These are phyloP conservation scores for Cladophialophora exuberans DNA, from an alignment of 2,329 filamentous ascomycete genomes.

Conservation along the genomic window DNA sequence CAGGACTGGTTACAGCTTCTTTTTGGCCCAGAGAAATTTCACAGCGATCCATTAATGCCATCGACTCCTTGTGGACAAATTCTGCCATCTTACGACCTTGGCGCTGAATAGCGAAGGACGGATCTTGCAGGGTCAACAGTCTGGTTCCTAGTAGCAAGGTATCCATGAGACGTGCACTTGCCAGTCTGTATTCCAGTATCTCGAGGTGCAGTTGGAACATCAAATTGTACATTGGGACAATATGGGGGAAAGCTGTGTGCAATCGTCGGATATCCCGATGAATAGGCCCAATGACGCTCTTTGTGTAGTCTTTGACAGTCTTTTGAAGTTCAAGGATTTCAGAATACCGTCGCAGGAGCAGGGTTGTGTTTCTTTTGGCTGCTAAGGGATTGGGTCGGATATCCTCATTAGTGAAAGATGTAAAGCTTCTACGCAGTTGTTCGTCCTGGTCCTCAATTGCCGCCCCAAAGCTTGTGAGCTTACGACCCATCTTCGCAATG, in stretches of 20 bases:
- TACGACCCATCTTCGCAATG: slow-evolving; percentile 30
- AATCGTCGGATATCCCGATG: slow-evolving; percentile 25
- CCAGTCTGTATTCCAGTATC: slow-evolving; percentile 31
- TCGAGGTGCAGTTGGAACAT: slow-evolving; percentile 34
- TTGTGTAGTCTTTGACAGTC: slow-evolving; percentile 27
- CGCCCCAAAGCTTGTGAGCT: slow-evolving; percentile 27
- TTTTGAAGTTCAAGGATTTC: slow-evolving; percentile 30
- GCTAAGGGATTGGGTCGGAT: slow-evolving; percentile 35
- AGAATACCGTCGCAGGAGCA: slow-evolving; percentile 31
- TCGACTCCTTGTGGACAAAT: slow-evolving; percentile 26
- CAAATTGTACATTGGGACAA: slow-evolving; percentile 31
- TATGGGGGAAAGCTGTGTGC: slow-evolving; percentile 30
- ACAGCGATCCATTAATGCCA: slow-evolving; percentile 19
- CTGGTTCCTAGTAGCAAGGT: slow-evolving; percentile 26
- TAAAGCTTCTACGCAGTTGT: slow-evolving; percentile 26
- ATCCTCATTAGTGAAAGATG: slow-evolving; percentile 23
- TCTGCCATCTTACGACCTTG: slow-evolving; percentile 28
- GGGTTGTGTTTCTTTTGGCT: slow-evolving; percentile 29
- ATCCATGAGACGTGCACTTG: slow-evolving; percentile 31
- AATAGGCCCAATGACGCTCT: slow-evolving; percentile 29
- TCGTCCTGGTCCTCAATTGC: slow-evolving; percentile 24
- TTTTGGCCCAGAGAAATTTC: slow-evolving; percentile 22
- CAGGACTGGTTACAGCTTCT: slow-evolving; percentile 18
- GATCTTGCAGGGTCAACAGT: slow-evolving; percentile 26
- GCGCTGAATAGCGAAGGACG: slow-evolving; percentile 31